These are phyloP conservation scores for Fraxinus greggii DNA, from an alignment of 305 asterid genomes.

Conservation along the genomic window DNA sequence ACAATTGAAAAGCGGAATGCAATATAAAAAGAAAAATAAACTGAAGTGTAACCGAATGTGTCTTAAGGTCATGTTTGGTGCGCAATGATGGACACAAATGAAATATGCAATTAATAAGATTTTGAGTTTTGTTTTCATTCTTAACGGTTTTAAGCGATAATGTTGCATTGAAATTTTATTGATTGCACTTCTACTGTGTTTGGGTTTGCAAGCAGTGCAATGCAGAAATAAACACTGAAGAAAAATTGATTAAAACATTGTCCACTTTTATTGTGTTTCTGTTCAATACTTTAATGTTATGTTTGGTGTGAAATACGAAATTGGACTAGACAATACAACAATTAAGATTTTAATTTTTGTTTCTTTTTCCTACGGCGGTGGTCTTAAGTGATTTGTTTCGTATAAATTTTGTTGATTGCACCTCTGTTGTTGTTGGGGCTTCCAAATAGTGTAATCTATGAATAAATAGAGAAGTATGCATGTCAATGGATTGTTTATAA, in stretches of 20 bases:
- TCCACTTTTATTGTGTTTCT: too few relatives aligned
- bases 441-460: neutral
- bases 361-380: neutral
- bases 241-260: too few relatives aligned
- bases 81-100: neutral
- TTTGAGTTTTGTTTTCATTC: neutral
- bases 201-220: neutral
- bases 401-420: neutral
- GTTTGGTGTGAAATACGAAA: neutral
- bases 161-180: neutral
- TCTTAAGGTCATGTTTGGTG: neutral
- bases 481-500: neutral
- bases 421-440: neutral
- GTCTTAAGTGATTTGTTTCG: neutral
- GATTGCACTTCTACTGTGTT: neutral
- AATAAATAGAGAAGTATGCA: neutral
- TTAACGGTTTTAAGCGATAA: neutral
- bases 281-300: too few relatives aligned
- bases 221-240: neutral
- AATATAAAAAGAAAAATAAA: neutral
- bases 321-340: neutral
- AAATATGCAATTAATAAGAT: neutral
- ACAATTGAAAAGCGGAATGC: too few relatives aligned
- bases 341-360: neutral
- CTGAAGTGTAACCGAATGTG: neutral